phyloP scores from a whole-genome alignment of 768 basidiomycete genomes.

The Pulveroboletus sp. region DNA sequence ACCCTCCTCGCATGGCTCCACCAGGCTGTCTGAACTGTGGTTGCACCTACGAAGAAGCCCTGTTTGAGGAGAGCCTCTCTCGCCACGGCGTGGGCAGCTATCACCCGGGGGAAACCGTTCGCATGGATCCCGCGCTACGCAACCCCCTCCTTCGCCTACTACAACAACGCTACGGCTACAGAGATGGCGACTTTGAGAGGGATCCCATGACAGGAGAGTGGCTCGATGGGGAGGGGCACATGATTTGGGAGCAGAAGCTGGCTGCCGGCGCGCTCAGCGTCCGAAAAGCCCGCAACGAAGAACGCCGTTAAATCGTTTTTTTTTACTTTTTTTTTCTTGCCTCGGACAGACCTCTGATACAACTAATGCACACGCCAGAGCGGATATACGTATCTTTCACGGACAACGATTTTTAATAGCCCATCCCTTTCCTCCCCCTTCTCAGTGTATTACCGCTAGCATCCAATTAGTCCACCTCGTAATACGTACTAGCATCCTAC shows the following conservation, averaged over 20 bases:
- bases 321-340: background rate
- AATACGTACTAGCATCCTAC: constrained; percentile 19
- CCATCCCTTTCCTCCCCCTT: constrained; percentile 2
- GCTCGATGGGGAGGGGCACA: constrained; percentile 63
- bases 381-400: constrained; percentile 24
- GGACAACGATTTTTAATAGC: constrained; percentile 21
- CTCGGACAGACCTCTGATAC: constrained; percentile 7
- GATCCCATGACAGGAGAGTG: constrained; percentile 63
- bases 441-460: constrained; percentile 20
- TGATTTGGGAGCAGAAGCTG: constrained; percentile 60
- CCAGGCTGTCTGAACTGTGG: constrained; percentile 80
- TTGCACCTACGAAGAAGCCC: constrained; percentile 79
- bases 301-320: constrained; percentile 33
- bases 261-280: constrained; percentile 35
- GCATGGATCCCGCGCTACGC: constrained; percentile 85
- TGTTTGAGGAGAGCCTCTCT: constrained; percentile 82
- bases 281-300: constrained; percentile 36
- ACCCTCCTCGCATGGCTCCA: constrained; percentile 80
- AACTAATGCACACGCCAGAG: constrained; percentile 13
- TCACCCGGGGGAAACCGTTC: constrained; percentile 78
- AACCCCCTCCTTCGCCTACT: constrained; percentile 76
- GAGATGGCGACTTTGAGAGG: constrained; percentile 84
- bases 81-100: constrained; percentile 81
- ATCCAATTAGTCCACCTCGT: constrained; percentile 19
- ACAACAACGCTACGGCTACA: constrained; percentile 70